These are phyloP conservation scores for Leccinum boreale DNA, from an alignment of 768 basidiomycete species.

Conservation along the genomic window DNA sequence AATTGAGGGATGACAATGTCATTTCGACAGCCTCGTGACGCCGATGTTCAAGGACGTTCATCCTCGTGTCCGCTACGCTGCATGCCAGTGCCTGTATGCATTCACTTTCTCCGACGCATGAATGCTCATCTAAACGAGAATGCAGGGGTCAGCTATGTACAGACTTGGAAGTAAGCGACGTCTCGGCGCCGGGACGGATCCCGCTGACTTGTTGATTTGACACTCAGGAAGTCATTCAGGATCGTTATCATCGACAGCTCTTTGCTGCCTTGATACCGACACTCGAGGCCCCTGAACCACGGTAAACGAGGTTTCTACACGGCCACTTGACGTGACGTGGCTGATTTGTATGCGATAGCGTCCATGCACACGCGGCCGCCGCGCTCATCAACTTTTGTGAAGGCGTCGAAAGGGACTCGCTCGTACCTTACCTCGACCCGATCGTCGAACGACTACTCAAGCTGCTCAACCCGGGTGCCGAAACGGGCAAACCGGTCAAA, in stretches of 20 bases:
- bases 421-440: slow-evolving; percentile 74
- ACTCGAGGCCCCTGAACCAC: slow-evolving; percentile 69
- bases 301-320: slow-evolving; percentile 37
- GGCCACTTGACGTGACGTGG: background rate
- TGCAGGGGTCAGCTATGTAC: slow-evolving; percentile 83
- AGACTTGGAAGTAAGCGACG: slow-evolving; percentile 68
- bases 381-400: slow-evolving; percentile 92
- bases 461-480: slow-evolving; percentile 53
- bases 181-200: background rate
- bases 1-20: background rate
- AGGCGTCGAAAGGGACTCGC: slow-evolving; percentile 70
- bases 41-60: slow-evolving; percentile 79
- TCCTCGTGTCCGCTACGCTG: slow-evolving; percentile 70
- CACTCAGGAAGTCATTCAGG: slow-evolving; percentile 71
- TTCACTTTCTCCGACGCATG: background rate
- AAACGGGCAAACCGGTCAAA: slow-evolving; percentile 38
- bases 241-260: slow-evolving; percentile 61
- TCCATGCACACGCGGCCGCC: slow-evolving; percentile 83
- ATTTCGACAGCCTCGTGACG: slow-evolving; percentile 53
- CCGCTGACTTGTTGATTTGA: background rate
- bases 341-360: slow-evolving; percentile 40
- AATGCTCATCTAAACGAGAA: background rate
- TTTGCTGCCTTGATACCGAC: slow-evolving; percentile 70
- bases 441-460: slow-evolving; percentile 64
- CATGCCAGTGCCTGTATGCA: slow-evolving; percentile 81